These are phyloP conservation scores for Clonostachys solani DNA, from an alignment of 2,329 filamentous ascomycete genomes.

Conservation along the genomic window DNA sequence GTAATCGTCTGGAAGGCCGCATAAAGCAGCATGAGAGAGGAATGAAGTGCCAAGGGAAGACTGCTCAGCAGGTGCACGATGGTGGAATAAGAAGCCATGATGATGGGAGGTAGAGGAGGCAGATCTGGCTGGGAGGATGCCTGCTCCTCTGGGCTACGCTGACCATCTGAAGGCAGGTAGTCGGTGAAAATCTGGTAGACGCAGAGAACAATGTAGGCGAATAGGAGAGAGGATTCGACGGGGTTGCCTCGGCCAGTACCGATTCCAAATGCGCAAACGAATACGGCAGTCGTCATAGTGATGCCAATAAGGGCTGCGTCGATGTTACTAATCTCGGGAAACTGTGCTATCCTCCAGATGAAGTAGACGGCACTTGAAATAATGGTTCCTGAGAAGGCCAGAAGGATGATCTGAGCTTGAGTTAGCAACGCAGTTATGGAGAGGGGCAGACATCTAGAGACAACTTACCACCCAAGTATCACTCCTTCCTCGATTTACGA, in stretches of 20 bases:
- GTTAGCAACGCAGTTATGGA: constrained; percentile 22
- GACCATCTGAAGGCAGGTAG: constrained; percentile 77
- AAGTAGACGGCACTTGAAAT: constrained; percentile 96
- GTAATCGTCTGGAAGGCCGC: constrained; percentile 95
- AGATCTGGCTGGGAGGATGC: constrained; percentile 72
- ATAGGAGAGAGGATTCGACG: constrained; percentile 89
- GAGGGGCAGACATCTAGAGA: not conserved
- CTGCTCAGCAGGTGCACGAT: constrained; percentile 78
- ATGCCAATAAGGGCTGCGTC: constrained; percentile 92
- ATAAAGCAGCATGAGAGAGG: constrained; percentile 79
- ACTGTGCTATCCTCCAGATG: constrained; percentile 89
- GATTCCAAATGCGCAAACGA: constrained; percentile 91
- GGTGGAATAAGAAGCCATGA: constrained; percentile 97
- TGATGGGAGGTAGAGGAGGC: constrained; percentile 91
- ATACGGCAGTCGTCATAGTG: constrained; percentile 86
- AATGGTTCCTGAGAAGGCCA: constrained; percentile 83
- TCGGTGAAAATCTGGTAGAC: constrained; percentile 99
- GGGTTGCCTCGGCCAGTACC: constrained; percentile 91
- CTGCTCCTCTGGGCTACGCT: constrained; percentile 40
- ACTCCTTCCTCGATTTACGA: constrained; percentile 88
- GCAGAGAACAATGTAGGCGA: constrained; percentile 96
- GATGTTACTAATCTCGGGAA: constrained; percentile 87
- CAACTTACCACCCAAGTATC: constrained; percentile 90
- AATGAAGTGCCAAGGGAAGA: constrained; percentile 79
- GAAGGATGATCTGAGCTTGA: constrained; percentile 68